Base-by-base conservation (phyloP, 257 asterid species). In the Penstemon davidsonii region DNA sequence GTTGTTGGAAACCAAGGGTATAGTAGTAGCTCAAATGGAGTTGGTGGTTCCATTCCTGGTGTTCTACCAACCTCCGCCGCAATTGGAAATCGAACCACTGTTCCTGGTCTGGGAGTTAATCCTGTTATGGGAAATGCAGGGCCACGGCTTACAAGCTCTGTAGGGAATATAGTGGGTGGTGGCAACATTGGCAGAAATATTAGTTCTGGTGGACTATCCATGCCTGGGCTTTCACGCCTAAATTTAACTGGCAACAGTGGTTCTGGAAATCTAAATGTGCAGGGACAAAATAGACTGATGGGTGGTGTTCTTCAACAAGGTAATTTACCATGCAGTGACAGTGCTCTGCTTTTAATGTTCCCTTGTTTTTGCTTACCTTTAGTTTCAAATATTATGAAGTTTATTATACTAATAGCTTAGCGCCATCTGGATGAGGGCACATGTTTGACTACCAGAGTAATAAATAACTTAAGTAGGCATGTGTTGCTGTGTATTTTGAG, bases 21-120 rank as follows among this genome's bases (percentile, higher is more conserved):
- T 75, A 81, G 68, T 71, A 80, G 86, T 75, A 86, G 79, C 82
- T 68, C 84, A 13, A 91, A 81, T 69, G 96, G 96, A 49, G 90
- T 84, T 73, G 96, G 97, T 74, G 95, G 96, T 78, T 91, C 97
- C 60, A 85, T 91, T 68, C 99, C 99, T 61, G 97, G 97, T 68
- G 83, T 94, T 74, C 87, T 88, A 9, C 92, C 94, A 59, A 83
- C 90, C 56, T 91, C 99, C 73, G 95, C 92, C 40, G 85, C 92
- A 68, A 84, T 88, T 64, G 96, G 96, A 56, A 91, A 84, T 69
- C 92, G 97, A 72, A 78, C 73, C 55, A 75, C 85, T 70, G 90
- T 86, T 75, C 88, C 92, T 10, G 97, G 99, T 68, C 70, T 94
- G 62, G 96, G 96, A 25, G 87, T 88, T 63, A 86, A 96, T 69